A percentile compares a stretch with the other conserved stretches of the same genome.
Evolutionary conservation across 2,329 filamentous ascomycete genomes (phyloP).

Genomic region (Alternaria angustiovoidea): DNA sequence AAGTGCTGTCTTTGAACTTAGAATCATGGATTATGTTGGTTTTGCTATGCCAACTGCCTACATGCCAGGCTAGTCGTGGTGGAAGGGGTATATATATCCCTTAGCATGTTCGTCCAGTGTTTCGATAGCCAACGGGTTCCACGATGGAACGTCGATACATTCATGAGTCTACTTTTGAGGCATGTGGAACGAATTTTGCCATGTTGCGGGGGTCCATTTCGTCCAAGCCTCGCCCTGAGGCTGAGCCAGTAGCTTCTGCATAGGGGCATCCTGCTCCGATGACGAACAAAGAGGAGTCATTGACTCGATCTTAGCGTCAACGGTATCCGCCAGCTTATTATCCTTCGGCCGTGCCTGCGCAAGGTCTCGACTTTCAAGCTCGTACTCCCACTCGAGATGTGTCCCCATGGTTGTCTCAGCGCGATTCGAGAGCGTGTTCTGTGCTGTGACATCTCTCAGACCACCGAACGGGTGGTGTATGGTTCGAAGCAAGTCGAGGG

Average conservation of each 20-base stretch:
- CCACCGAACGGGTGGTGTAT: conserved; percentile 23
- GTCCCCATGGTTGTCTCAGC: conserved; percentile 12
- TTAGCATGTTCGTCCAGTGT: too few relatives aligned
- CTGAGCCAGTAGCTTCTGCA: not conserved
- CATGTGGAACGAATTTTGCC: conserved; percentile 3
- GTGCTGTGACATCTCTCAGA: conserved; percentile 1
- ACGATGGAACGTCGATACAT: not conserved
- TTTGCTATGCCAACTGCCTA: too few relatives aligned
- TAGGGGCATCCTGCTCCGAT: not conserved
- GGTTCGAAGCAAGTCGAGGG: conserved; percentile 20
- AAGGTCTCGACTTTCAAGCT: conserved; percentile 3
- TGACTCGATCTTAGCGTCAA: not conserved
- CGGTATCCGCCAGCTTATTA: not conserved
- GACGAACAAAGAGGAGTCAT: not conserved
- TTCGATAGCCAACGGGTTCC: too few relatives aligned
- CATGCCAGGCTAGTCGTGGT: too few relatives aligned
- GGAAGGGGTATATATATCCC: too few relatives aligned
- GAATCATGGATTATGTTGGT: too few relatives aligned
- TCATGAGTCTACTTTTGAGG: not conserved
- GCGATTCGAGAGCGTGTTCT: conserved; percentile 11
- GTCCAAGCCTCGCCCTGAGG: conserved; percentile 1
- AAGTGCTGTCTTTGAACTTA: too few relatives aligned
- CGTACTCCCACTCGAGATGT: conserved; percentile 18
- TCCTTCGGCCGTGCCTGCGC: not conserved
- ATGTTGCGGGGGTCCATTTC: conserved; percentile 10